phyloP scores from a whole-genome alignment of 768 basidiomycete species.

The Lactarius akahatsu region DNA sequence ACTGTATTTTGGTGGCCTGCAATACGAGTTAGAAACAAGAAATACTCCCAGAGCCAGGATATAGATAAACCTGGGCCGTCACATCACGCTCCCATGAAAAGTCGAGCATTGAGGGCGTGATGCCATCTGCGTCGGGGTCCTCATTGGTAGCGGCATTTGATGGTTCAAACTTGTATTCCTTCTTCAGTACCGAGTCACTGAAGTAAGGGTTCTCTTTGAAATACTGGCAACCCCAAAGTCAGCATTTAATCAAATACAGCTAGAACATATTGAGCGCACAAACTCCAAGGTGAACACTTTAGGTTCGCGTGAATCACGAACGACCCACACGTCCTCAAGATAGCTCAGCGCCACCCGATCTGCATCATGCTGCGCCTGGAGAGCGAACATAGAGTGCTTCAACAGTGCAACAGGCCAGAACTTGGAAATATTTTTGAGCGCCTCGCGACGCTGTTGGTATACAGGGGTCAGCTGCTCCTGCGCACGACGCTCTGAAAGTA shows the following conservation, averaged over 20 bases:
- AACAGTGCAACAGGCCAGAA: conserved; percentile 88
- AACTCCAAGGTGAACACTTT: conserved; percentile 86
- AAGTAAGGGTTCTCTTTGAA: conserved; percentile 90
- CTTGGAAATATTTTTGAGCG: conserved; percentile 64
- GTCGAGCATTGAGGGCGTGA: conserved; percentile 74
- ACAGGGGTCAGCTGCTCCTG: conserved; percentile 56
- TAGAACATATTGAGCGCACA: conserved; percentile 50
- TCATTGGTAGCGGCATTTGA: conserved; percentile 54
- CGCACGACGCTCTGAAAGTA: conserved; percentile 58
- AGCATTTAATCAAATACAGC: conserved; percentile 10
- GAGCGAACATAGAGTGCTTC: conserved; percentile 62
- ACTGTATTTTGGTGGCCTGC: conserved; percentile 68
- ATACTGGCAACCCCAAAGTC: conserved; percentile 44
- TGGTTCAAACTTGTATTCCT: conserved; percentile 73
- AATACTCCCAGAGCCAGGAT: not conserved
- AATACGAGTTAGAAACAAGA: conserved; percentile 15
- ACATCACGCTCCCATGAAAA: conserved; percentile 82
- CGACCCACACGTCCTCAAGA: conserved; percentile 83
- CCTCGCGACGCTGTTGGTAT: conserved; percentile 68
- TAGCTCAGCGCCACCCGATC: conserved; percentile 83
- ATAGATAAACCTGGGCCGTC: conserved; percentile 50
- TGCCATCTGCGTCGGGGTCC: conserved; percentile 66
- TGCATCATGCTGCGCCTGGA: conserved; percentile 66
- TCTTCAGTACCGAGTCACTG: conserved; percentile 69
- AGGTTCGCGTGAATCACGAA: conserved; percentile 68